phyloP scores from a whole-genome alignment of 1,139 yeast species.

The Blastobotrys arbuscula region DNA sequence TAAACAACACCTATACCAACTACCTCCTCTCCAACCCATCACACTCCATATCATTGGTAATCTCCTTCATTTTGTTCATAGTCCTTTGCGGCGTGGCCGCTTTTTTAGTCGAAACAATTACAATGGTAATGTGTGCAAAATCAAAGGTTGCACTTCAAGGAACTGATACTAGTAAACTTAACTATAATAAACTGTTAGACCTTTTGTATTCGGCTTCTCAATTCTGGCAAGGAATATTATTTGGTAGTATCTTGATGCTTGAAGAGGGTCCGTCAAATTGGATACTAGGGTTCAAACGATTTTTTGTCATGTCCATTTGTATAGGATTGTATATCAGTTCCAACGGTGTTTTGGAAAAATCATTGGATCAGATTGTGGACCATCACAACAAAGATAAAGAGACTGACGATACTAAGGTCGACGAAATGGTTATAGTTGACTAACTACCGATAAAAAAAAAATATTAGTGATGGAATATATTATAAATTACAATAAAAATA shows the following conservation, averaged over 20 bases:
- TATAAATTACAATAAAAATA: too few species aligned
- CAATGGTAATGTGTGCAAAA: not conserved
- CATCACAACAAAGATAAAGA: not conserved
- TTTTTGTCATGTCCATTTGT: constrained; percentile 1
- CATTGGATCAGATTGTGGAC: not conserved
- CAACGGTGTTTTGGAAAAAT: not conserved
- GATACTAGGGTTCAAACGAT: not conserved
- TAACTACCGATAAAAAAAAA: not conserved
- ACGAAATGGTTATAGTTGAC: not conserved
- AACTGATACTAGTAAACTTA: not conserved
- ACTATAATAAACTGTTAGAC: not conserved
- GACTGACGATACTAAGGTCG: not conserved
- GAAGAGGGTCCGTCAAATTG: not conserved
- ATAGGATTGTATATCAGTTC: not conserved
- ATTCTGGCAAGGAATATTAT: not conserved
- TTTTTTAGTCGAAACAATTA: not conserved
- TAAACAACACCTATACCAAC: not conserved
- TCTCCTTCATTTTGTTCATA: not conserved
- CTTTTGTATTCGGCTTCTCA: not conserved
- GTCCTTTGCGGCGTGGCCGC: not conserved
- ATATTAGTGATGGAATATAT: not conserved
- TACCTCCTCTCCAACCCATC: too few species aligned
- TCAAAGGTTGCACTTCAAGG: not conserved
- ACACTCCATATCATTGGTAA: not conserved
- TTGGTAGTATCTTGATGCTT: not conserved